Evolutionary conservation across 768 basidiomycete species (phyloP).

Genomic region (Punctularia strigosozonata): DNA sequence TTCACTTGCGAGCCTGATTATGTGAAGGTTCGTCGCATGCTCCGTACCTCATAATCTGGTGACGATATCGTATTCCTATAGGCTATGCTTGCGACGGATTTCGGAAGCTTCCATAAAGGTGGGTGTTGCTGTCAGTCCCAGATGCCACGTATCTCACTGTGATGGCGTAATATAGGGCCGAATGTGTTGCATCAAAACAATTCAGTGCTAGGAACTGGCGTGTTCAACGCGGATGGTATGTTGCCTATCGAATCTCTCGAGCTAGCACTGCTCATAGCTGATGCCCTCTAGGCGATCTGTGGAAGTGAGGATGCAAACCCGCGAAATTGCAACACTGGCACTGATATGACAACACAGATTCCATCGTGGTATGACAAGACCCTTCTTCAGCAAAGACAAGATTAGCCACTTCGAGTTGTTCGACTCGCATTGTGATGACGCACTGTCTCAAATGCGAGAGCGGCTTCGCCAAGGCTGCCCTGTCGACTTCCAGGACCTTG

Average conservation of each 20-base stretch:
- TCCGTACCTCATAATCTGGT: neutral
- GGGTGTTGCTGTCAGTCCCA: slow-evolving; percentile 10
- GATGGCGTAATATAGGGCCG: too few species aligned
- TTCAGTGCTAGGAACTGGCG: slow-evolving; percentile 20
- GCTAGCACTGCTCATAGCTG: neutral
- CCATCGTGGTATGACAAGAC: slow-evolving; percentile 52
- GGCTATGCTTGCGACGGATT: slow-evolving; percentile 27
- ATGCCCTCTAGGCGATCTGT: slow-evolving; percentile 14
- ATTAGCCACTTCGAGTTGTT: slow-evolving; percentile 53
- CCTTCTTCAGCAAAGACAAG: slow-evolving; percentile 49
- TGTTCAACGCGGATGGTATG: slow-evolving; percentile 29
- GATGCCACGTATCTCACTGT: too few species aligned
- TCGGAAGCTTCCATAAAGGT: slow-evolving; percentile 26
- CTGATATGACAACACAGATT: slow-evolving; percentile 33
- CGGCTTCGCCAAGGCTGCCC: slow-evolving; percentile 38
- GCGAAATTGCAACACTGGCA: neutral
- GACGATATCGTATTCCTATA: slow-evolving; percentile 10
- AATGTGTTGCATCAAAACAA: slow-evolving; percentile 18
- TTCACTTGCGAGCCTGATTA: slow-evolving; percentile 32
- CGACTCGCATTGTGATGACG: slow-evolving; percentile 37
- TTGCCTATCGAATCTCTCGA: neutral
- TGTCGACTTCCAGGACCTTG: slow-evolving; percentile 46
- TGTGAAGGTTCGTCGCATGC: slow-evolving; percentile 19
- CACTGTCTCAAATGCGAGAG: slow-evolving; percentile 30
- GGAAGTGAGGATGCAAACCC: too few species aligned